Evolutionary conservation across 2,329 filamentous ascomycete species (phyloP).

Genomic region (Penicillium sp.): DNA sequence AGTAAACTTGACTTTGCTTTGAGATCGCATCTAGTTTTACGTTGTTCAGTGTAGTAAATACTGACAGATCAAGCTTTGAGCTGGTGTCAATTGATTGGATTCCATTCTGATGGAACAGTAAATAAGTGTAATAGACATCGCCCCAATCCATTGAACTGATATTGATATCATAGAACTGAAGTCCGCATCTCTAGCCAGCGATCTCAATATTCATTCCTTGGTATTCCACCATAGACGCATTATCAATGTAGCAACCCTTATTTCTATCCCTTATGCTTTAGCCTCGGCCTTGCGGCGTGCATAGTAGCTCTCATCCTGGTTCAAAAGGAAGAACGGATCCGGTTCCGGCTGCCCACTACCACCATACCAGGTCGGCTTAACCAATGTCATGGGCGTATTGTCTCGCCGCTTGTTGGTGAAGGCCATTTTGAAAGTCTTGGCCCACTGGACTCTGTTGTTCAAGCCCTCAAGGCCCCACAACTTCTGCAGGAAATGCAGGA

Average conservation of each 20-base stretch:
- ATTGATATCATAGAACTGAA: background rate
- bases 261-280: background rate
- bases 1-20: background rate
- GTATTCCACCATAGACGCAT: background rate
- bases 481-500: conserved; percentile 43
- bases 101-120: background rate
- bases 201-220: background rate
- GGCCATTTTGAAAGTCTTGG: conserved; percentile 41
- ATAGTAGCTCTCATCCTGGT: conserved; percentile 33
- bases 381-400: conserved; percentile 30
- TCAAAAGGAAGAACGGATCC: conserved; percentile 31
- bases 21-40: background rate
- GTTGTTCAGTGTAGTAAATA: background rate
- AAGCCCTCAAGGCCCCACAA: conserved; percentile 41
- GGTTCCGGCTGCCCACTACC: conserved; percentile 34
- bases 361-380: conserved; percentile 37
- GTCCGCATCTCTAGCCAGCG: background rate
- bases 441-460: conserved; percentile 44
- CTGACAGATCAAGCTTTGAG: background rate
- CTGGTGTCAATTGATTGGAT: background rate
- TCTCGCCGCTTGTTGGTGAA: conserved; percentile 24
- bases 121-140: background rate
- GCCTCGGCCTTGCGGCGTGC: background rate
- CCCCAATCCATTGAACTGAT: background rate
- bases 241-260: background rate